Evolutionary conservation across 345 rosid genomes (phyloP).

Genomic region (Gossypioides kirkii): DNA sequence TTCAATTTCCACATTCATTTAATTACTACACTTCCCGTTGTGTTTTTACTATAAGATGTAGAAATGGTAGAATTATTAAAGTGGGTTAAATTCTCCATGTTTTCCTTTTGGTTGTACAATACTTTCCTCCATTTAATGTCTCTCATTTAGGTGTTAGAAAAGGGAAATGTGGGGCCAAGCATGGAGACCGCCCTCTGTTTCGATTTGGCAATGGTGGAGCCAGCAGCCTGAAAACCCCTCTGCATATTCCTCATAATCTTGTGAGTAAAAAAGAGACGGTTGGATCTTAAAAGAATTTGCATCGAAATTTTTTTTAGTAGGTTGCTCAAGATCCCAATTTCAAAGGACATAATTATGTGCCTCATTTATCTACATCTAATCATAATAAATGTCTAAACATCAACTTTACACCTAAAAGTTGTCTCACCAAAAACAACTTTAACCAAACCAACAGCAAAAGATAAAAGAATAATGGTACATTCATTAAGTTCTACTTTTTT

Average conservation of each 20-base stretch:
- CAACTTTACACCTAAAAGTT: background rate
- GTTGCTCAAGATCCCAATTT: background rate
- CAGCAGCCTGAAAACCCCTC: background rate
- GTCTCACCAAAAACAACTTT: background rate
- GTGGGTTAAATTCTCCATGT: background rate
- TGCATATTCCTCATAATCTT: conserved; percentile 1
- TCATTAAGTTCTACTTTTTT: background rate
- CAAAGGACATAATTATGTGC: background rate
- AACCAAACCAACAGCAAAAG: background rate
- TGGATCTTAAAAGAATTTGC: background rate
- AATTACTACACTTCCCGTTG: background rate
- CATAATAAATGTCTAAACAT: conserved; percentile 1
- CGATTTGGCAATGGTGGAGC: background rate
- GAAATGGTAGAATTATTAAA: background rate
- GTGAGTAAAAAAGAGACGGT: background rate
- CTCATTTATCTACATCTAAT: background rate
- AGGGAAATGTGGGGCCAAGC: conserved; percentile 10
- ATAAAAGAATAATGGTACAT: background rate
- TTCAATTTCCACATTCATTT: conserved; percentile 1
- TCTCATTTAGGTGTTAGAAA: background rate
- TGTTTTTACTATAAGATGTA: background rate
- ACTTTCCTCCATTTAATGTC: background rate
- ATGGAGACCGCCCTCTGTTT: background rate
- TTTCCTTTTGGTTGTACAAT: background rate
- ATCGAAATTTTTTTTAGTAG: background rate